A percentile compares a stretch with the other conserved stretches of the same genome.
Conservation (phyloP, 1,284 basidiomycete genomes). For the Moesziomyces antarcticus region DNA sequence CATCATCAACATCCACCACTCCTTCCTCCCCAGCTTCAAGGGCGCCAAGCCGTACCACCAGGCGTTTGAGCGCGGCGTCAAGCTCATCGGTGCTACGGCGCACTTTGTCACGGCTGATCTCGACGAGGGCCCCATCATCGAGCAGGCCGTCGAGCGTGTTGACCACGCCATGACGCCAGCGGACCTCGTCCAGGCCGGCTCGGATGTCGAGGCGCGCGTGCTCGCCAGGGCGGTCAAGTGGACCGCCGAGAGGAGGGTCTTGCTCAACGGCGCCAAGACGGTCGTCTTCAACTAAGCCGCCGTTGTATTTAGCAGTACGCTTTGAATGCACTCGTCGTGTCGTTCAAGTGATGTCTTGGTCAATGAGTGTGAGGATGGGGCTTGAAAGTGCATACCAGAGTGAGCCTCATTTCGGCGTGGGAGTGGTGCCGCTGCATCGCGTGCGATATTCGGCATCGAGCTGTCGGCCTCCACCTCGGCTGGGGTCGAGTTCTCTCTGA, state of each 20-base stretch:
- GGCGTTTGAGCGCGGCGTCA: constrained; percentile 63
- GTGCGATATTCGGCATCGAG: not conserved
- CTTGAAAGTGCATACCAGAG: too few relatives aligned
- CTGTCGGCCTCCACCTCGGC: not conserved
- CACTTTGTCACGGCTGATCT: constrained; percentile 65
- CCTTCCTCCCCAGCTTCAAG: constrained; percentile 65
- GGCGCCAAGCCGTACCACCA: constrained; percentile 66
- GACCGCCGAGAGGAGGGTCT: constrained; percentile 61
- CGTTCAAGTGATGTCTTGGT: not conserved
- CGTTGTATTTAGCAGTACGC: too few relatives aligned
- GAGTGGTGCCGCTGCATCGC: too few relatives aligned
- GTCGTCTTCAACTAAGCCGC: constrained; percentile 59
- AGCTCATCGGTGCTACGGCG: constrained; percentile 65
- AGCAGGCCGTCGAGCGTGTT: constrained; percentile 64
- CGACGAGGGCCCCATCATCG: constrained; percentile 67
- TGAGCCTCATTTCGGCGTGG: too few relatives aligned
- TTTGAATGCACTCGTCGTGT: not conserved
- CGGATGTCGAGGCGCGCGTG: constrained; percentile 62
- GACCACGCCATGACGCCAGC: constrained; percentile 57
- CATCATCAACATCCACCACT: constrained; percentile 67
- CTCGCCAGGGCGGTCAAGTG: constrained; percentile 63
- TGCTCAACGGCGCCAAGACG: constrained; percentile 65
- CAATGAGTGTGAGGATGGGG: not conserved
- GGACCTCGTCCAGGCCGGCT: constrained; percentile 56
- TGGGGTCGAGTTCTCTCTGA: not conserved